A percentile compares a stretch with the other conserved stretches of the same genome.
Conservation (phyloP, 2,329 filamentous ascomycete genomes). For the Teratosphaeria epicoccoides region DNA sequence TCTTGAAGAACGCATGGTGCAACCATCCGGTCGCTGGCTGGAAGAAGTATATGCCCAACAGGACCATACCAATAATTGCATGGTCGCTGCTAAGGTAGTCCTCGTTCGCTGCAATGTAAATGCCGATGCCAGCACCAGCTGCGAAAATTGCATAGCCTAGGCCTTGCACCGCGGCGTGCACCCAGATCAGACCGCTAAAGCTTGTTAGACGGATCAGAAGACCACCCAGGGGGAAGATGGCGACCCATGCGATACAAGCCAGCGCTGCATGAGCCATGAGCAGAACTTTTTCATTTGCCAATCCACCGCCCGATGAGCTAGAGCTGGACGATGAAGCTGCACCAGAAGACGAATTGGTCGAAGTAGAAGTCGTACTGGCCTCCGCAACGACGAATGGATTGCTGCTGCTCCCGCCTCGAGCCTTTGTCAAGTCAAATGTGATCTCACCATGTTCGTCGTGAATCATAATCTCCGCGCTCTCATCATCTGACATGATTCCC, state of each 20-base stretch:
- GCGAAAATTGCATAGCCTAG: conserved; percentile 39
- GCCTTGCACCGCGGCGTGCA: conserved; percentile 38
- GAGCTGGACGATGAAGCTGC: not conserved
- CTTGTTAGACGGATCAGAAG: conserved; percentile 34
- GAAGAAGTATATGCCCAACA: conserved; percentile 43
- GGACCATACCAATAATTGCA: conserved; percentile 44
- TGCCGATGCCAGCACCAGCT: conserved; percentile 41
- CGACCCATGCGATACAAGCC: conserved; percentile 34
- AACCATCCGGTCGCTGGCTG: conserved; percentile 42
- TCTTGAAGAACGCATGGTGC: conserved; percentile 43
- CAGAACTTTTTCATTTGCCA: not conserved
- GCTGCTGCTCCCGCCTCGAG: conserved; percentile 38
- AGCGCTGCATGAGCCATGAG: conserved; percentile 35
- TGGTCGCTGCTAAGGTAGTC: conserved; percentile 34
- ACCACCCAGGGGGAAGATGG: conserved; percentile 35
- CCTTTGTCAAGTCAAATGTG: conserved; percentile 37
- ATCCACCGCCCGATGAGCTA: not conserved
- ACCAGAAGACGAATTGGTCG: conserved; percentile 2
- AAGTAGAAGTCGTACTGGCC: conserved; percentile 6
- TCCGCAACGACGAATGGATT: conserved; percentile 31
- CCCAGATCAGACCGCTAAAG: conserved; percentile 33
- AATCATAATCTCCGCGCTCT: conserved; percentile 32
- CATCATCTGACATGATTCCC: conserved; percentile 38
- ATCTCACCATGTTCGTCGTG: conserved; percentile 37
- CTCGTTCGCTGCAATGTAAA: conserved; percentile 36